Evolutionary conservation across 2,329 filamentous ascomycete genomes (phyloP), one percentile per base, ranked within the genome.

Genomic region (Colletotrichum costaricense): DNA sequence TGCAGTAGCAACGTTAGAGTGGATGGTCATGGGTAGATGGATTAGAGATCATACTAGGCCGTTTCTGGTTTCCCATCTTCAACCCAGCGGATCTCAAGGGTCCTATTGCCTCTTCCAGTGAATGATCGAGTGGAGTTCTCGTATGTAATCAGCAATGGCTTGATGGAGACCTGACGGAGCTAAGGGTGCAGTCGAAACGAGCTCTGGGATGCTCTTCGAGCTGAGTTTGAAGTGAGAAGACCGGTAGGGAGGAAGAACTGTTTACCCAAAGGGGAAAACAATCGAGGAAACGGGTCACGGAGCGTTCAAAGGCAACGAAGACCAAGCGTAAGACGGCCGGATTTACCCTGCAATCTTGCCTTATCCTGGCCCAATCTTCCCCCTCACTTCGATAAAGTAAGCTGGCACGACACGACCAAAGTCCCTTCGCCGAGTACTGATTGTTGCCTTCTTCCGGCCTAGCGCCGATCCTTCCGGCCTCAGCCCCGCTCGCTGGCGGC

Each of bases 361-460:
- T 59, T 38, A 4, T 30, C 30, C 19, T 19, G 12, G 16, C 22
- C 26, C 19, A 16, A n/a, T 49, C 4, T 6, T 5, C 28, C 6
- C 6, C 28, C n/a, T 63, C 11, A 33, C 46, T 22, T 16, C 26
- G 19, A 16, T 2, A n/a, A 9, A 12, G 9, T 64, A 28, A 52
- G n/a, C 19, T 4, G n/a, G 24, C 46, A 35, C 19, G 30, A n/a
- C 46, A n/a, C 46, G 4, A 49, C 42, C 42, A 49, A 49, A 33
- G 9, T 5, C 8, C 42, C 11, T 26, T 14, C 22, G 33, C 49
- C 55, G n/a, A 69, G 33, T 4, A 24, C 35, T 5, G 70, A 73
- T 66, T 73, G 60, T 64, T 73, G 19, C 60, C 70, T 55, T 70
- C 67, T 70, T 73, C 28, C 24, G 55, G 67, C 22, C 60, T 66